A percentile compares a stretch with the other conserved stretches of the same genome.
These are phyloP conservation scores for Coprinopsis marcescibilis DNA, from an alignment of 768 basidiomycete genomes.

Conservation along the genomic window DNA sequence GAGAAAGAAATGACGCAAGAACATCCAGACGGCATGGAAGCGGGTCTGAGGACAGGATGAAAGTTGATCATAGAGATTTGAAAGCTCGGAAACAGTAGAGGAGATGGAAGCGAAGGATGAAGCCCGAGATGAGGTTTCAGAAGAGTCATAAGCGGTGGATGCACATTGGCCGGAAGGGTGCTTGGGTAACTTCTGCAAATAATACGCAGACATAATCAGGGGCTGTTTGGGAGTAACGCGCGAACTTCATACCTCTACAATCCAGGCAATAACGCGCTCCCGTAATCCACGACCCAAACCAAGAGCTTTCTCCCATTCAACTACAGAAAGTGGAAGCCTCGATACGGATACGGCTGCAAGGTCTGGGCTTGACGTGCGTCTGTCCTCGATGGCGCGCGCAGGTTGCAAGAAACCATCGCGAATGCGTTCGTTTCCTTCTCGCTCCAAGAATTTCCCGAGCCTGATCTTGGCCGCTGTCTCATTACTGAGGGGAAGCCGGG, in stretches of 20 bases:
- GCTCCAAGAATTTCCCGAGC: slow-evolving; percentile 32
- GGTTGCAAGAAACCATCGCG: slow-evolving; percentile 29
- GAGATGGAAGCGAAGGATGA: slow-evolving; percentile 15
- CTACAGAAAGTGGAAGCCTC: neutral
- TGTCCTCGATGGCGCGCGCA: too few species aligned
- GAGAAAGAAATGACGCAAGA: slow-evolving; percentile 49
- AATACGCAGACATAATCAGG: slow-evolving; percentile 3
- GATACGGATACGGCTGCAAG: neutral
- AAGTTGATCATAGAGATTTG: slow-evolving; percentile 49
- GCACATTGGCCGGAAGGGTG: slow-evolving; percentile 9
- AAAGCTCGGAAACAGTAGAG: slow-evolving; percentile 7
- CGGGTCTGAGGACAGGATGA: slow-evolving; percentile 49
- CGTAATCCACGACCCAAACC: slow-evolving; percentile 16
- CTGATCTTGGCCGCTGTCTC: slow-evolving; percentile 42
- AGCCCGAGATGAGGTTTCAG: slow-evolving; percentile 4
- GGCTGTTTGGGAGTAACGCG: slow-evolving; percentile 6
- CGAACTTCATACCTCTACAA: slow-evolving; percentile 2
- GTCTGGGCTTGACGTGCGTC: too few species aligned
- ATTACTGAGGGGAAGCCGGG: slow-evolving; percentile 25
- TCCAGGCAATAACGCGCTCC: slow-evolving; percentile 18
- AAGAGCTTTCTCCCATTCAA: slow-evolving; percentile 19
- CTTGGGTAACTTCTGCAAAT: slow-evolving; percentile 17
- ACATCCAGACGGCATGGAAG: slow-evolving; percentile 60
- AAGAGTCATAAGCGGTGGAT: slow-evolving; percentile 10
- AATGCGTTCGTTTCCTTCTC: slow-evolving; percentile 33